A percentile compares a stretch with the other conserved stretches of the same genome.
These are phyloP conservation scores for Apiospora sp. DNA, from an alignment of 2,329 filamentous ascomycete genomes.

Conservation along the genomic window DNA sequence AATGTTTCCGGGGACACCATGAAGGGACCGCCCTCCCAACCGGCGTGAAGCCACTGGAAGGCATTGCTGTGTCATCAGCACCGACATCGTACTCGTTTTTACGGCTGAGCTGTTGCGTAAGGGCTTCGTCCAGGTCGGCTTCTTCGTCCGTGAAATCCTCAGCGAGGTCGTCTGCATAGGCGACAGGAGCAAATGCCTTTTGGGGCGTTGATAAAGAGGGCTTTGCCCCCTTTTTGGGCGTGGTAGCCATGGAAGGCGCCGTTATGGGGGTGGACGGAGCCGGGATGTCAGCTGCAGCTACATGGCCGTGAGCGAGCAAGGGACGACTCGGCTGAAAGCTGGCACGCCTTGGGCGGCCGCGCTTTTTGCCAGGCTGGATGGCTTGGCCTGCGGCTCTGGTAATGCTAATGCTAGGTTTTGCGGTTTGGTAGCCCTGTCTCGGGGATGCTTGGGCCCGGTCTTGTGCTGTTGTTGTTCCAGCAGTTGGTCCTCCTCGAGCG, in stretches of 20 bases:
- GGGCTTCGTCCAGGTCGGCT: slow-evolving; percentile 37
- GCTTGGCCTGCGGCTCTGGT: slow-evolving; percentile 22
- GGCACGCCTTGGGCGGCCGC: slow-evolving; percentile 31
- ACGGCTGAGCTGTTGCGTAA: slow-evolving; percentile 39
- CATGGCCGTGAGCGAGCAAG: background rate
- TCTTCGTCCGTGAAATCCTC: slow-evolving; percentile 33
- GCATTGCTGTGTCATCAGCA: slow-evolving; percentile 33
- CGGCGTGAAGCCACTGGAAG: slow-evolving; percentile 28
- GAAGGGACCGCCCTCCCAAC: slow-evolving; percentile 4
- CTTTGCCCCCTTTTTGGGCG: background rate
- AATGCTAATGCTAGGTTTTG: background rate
- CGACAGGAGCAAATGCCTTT: slow-evolving; percentile 39
- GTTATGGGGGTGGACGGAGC: background rate
- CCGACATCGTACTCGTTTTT: slow-evolving; percentile 27
- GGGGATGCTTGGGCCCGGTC: slow-evolving; percentile 32
- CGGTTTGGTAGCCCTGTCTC: slow-evolving; percentile 22
- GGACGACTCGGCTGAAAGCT: slow-evolving; percentile 24
- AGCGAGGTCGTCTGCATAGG: background rate
- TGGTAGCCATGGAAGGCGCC: background rate
- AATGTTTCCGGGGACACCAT: background rate
- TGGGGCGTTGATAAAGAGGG: slow-evolving; percentile 51
- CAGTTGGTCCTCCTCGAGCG: slow-evolving; percentile 52
- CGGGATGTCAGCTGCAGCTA: background rate
- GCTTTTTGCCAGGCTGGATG: slow-evolving; percentile 30
- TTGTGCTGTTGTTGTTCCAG: slow-evolving; percentile 37